phyloP scores from a whole-genome alignment of 495 filamentous ascomycete species.

The Cryomyces minteri region DNA sequence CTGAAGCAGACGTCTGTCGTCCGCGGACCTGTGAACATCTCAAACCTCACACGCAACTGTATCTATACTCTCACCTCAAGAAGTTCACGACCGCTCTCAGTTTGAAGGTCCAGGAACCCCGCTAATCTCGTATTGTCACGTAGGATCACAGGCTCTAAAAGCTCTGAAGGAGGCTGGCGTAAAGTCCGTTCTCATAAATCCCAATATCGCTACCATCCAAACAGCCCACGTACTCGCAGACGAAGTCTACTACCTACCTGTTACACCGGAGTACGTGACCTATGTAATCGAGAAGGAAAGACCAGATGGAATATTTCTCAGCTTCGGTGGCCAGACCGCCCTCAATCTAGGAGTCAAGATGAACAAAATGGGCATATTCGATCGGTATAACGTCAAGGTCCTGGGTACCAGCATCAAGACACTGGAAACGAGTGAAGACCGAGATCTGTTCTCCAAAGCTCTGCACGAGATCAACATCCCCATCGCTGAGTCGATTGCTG shows the following conservation, averaged over 20 bases:
- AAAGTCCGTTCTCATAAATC: constrained; percentile 89
- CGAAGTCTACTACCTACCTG: constrained; percentile 94
- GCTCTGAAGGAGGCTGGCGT: constrained; percentile 88
- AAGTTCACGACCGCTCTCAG: too few relatives aligned
- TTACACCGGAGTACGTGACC: constrained; percentile 91
- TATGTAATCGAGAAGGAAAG: constrained; percentile 87
- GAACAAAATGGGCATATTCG: constrained; percentile 89
- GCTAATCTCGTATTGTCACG: neutral
- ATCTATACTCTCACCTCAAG: too few relatives aligned
- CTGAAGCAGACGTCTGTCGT: too few relatives aligned
- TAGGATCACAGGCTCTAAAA: constrained; percentile 69
- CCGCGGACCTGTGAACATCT: too few relatives aligned
- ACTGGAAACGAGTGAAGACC: constrained; percentile 84
- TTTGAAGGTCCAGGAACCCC: too few relatives aligned
- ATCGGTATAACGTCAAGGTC: constrained; percentile 85
- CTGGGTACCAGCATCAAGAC: constrained; percentile 90
- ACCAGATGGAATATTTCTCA: constrained; percentile 90
- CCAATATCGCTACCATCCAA: constrained; percentile 97
- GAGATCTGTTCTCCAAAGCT: constrained; percentile 88
- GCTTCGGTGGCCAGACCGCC: constrained; percentile 91
- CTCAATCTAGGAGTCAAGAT: constrained; percentile 95
- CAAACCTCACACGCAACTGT: too few relatives aligned
- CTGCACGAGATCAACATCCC: constrained; percentile 88
- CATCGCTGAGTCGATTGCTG: constrained; percentile 88
- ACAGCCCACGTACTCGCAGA: constrained; percentile 95